Evolutionary conservation across 1,284 basidiomycete species (phyloP), one percentile per base, ranked within the genome.

Genomic region (Dichomitus squalens): DNA sequence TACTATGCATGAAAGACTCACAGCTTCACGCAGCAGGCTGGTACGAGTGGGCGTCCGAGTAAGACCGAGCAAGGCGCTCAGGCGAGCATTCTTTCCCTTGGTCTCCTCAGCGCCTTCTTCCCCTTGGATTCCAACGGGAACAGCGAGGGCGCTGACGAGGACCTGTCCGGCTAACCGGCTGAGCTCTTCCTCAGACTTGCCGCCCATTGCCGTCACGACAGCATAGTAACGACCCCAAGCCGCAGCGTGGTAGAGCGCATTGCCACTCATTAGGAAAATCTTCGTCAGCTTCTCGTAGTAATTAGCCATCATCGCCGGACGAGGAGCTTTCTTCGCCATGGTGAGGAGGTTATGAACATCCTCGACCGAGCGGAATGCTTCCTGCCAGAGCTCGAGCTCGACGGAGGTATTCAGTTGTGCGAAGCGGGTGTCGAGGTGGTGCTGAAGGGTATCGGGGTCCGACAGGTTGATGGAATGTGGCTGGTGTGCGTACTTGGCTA

Each of bases 311-410:
- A 98, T 98, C 7, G 89, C 83, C 0, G 95, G 93, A 39, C 92
- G 87, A 6, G 95, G 93, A 0, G 90, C 86, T 76, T 96, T 96
- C 75, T 97, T 97, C 31, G 92, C 86, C 85, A 95, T 88, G 25
- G 89, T 93, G 65, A 99, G 86, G 47, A 99, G 84, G 69, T 95
- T 96, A 79, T 99, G 96, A 40, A 99, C 93, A 73, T 99, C 97
- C 74, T 99, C 96, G 59, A 98, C 94, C 44, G 94, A 95, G 59
- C 97, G 92, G 86, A 98, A 99, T 4, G 95, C 96, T 74, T 99
- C 96, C 73, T 98, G 96, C 97, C 96, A 99, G 48, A 99, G 84
- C 77, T 99, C 97, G 63, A 99, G 89, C 75, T 98, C 95, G 63
- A 98, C 96, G 7, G 96, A 96, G n/a, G 94, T 92, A 72, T 96